phyloP scores from a whole-genome alignment of 805 yeast genomes.

The Ogataea salicorniae region DNA sequence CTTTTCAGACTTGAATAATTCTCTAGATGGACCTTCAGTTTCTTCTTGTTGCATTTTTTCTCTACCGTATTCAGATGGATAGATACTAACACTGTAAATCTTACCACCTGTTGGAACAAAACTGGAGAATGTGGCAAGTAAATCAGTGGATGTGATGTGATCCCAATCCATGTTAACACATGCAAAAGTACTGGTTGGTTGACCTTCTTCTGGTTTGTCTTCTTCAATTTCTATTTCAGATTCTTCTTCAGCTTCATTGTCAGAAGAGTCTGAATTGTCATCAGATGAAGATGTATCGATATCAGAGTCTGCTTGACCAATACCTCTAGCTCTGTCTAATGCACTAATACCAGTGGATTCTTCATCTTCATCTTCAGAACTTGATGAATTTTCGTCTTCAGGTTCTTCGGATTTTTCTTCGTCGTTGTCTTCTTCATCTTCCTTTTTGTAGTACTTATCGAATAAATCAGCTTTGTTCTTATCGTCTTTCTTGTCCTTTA shows the following conservation, averaged over 20 bases:
- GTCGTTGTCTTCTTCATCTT: slow-evolving; percentile 27
- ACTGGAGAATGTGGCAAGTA: slow-evolving; percentile 82
- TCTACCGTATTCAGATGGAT: slow-evolving; percentile 90
- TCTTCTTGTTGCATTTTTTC: slow-evolving; percentile 88
- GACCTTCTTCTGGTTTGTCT: slow-evolving; percentile 74
- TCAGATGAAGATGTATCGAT: slow-evolving; percentile 27
- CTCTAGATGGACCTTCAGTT: slow-evolving; percentile 86
- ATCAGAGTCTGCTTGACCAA: slow-evolving; percentile 39
- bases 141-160: slow-evolving; percentile 77
- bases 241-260: slow-evolving; percentile 37
- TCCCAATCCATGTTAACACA: slow-evolving; percentile 98
- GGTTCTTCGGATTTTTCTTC: slow-evolving; percentile 26
- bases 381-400: slow-evolving; percentile 46
- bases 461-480: slow-evolving; percentile 48
- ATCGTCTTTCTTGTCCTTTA: slow-evolving; percentile 39
- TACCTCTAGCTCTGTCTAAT: slow-evolving; percentile 55
- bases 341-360: slow-evolving; percentile 11
- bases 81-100: slow-evolving; percentile 64
- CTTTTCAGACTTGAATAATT: slow-evolving; percentile 55
- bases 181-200: slow-evolving; percentile 77
- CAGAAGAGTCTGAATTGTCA: slow-evolving; percentile 39
- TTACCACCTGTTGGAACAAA: slow-evolving; percentile 76
- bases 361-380: slow-evolving; percentile 29
- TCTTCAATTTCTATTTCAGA: slow-evolving; percentile 53
- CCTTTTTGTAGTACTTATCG: slow-evolving; percentile 58